These are phyloP conservation scores for Coniophora puteana DNA, from an alignment of 1,284 basidiomycete species.

Conservation along the genomic window DNA sequence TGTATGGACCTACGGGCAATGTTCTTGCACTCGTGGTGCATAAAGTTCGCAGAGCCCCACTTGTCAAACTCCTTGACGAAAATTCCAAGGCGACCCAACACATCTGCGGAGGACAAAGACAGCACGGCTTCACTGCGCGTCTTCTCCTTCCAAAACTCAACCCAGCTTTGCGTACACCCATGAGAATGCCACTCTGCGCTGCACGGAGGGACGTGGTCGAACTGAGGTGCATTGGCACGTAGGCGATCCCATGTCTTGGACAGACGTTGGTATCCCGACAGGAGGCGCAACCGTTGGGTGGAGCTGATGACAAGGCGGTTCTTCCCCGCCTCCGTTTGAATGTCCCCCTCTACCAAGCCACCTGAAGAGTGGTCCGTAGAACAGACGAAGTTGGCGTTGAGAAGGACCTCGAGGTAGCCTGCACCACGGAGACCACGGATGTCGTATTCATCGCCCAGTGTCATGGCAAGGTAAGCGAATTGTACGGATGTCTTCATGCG, in stretches of 20 bases:
- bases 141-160: conserved; percentile 68
- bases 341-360: conserved; percentile 22
- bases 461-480: conserved; percentile 67
- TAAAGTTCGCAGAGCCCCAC: conserved; percentile 65
- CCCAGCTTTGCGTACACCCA: conserved; percentile 61
- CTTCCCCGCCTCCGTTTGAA: conserved; percentile 31
- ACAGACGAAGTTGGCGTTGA: conserved; percentile 47
- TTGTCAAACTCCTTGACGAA: conserved; percentile 61
- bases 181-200: conserved; percentile 66
- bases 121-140: conserved; percentile 56
- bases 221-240: conserved; percentile 46
- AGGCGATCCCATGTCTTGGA: conserved; percentile 59
- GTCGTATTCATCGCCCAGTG: conserved; percentile 61
- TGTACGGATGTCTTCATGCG: conserved; percentile 54
- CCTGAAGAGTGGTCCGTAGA: conserved; percentile 12
- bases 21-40: conserved; percentile 67
- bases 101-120: conserved; percentile 53
- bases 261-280: conserved; percentile 63
- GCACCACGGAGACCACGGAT: conserved; percentile 51
- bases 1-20: conserved; percentile 50
- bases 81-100: conserved; percentile 54
- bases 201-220: conserved; percentile 59
- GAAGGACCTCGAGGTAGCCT: conserved; percentile 69
- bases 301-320: conserved; percentile 45
- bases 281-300: conserved; percentile 56